Evolutionary conservation across 2,329 filamentous ascomycete genomes (phyloP), one percentile per base, ranked within the genome.

Genomic region (Fusarium abutilonis): DNA sequence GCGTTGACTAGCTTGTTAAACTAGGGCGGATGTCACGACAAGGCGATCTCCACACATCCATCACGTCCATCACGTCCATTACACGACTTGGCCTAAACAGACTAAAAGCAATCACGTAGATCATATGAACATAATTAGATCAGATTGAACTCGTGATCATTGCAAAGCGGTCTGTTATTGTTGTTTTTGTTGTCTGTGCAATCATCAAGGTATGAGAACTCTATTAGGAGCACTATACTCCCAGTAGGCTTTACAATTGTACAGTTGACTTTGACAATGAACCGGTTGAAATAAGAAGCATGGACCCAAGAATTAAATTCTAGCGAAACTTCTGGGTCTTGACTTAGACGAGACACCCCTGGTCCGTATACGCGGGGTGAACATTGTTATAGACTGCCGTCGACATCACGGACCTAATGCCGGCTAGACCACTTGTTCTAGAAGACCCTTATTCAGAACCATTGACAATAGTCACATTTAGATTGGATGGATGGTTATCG

Each of bases 1-100:
- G 61, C 61, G 61, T 10, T 29, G 44, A 56, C 47, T 62, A 64
- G 60, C 51, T 64, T 42, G 61, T 65, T 39, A 23, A 46, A 32
- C 52, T 48, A 64, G 58, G 61, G 61, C 61, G 61, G 62, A 62
- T 64, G 61, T 64, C 61, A 49, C 10, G 56, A 64, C 52, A 64
- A 62, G 61, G 61, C 61, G 61, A 46, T 47, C 61, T 42, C 61
- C 61, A 64, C 61, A 38, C 61, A 17, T n/a, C 61, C 52, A n/a
- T n/a, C n/a, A n/a, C n/a, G n/a, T n/a, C n/a, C n/a, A 52, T 41
- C 19, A 44, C 3, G 19, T 32, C 17, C 14, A n/a, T 40, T 54
- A 45, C 55, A 50, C 4, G 41, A 45, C 19, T 21, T 8, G 14
- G 11, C 6, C 9, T 38, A n/a, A 19, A 39, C n/a, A 15, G 47